These are phyloP conservation scores for Ceratobasidium sp. DNA, from an alignment of 1,284 basidiomycete species.

Conservation along the genomic window DNA sequence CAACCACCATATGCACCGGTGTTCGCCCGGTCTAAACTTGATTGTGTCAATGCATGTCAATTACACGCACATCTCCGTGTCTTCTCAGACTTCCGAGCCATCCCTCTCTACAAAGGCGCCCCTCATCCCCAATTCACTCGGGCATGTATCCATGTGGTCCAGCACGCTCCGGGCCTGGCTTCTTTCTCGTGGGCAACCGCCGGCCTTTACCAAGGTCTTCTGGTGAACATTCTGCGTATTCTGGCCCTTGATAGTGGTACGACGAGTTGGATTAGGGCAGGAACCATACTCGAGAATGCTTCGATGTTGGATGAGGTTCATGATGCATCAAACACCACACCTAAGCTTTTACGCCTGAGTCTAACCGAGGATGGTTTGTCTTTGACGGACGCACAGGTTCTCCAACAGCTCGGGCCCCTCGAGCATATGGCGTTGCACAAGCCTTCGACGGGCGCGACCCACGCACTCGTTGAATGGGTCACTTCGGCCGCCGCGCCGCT, in stretches of 20 bases:
- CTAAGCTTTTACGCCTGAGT: slow-evolving; percentile 16
- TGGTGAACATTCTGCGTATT: slow-evolving; percentile 3
- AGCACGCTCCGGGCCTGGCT: slow-evolving; percentile 19
- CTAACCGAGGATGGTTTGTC: slow-evolving; percentile 36
- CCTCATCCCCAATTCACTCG: slow-evolving; percentile 37
- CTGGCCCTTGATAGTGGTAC: not conserved
- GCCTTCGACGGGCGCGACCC: slow-evolving; percentile 9
- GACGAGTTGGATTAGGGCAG: no score
- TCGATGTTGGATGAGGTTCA: not conserved
- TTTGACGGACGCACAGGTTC: slow-evolving; percentile 22
- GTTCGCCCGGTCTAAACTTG: no score
- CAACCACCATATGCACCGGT: slow-evolving; percentile 10
- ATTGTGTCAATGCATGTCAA: no score
- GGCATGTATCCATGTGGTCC: slow-evolving; percentile 32
- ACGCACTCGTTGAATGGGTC: slow-evolving; percentile 26
- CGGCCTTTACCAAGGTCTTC: not conserved
- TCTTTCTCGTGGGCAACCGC: slow-evolving; percentile 29
- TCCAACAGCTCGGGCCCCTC: slow-evolving; percentile 32
- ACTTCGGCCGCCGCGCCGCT: slow-evolving; percentile 6
- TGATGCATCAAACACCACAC: not conserved
- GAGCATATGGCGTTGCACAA: slow-evolving; percentile 26
- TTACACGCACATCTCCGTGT: not conserved
- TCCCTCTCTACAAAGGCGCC: slow-evolving; percentile 33
- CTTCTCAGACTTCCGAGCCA: slow-evolving; percentile 28
- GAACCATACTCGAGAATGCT: no score